Base-by-base conservation (phyloP, 2,329 filamentous ascomycete species). In the Zasmidium citrigriseum region DNA sequence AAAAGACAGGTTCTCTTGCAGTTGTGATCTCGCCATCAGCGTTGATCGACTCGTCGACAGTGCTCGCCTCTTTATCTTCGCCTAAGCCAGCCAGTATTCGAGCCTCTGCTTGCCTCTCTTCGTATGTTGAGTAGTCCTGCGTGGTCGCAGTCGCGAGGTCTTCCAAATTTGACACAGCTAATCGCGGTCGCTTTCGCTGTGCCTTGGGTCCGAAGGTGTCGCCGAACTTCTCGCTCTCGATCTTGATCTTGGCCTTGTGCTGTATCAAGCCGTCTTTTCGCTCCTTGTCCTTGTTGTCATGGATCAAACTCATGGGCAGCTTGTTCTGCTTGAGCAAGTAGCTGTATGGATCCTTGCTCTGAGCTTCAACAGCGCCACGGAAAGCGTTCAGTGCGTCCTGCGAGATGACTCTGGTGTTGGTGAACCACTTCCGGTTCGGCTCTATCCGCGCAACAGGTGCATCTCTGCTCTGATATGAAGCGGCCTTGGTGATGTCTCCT, bases 321-420 rank as follows among this genome's bases (percentile, higher is more conserved):
- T 98, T 98, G 77, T 98, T 98, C 66, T 90, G 89, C 80, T 97
- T 97, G 64, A 99, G 82, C n/a, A 98, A 85, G 60, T 96, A 95
- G 60, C 90, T 89, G 76, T 96, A 97, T 0, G 95, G 95, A 71
- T 99, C 92, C 18, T 88, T 87, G 53, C 90, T 88, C 76, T 93
- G 90, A 76, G 96, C 92, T 45, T 90, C 90, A 77, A 99, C 93
- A 23, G 95, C 95, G 60, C 93, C 89, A 62, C 95, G 87, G 78
- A 99, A 99, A 1, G 90, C 87, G 46, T 85, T 85, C 63, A 98
- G 82, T 2, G 91, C 90, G 73, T 96, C 91, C 73, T 97, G 93
- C 1, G 89, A 91, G 70, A 97, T 96, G 46, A 89, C 86, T 70
- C 95, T 83, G 29, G 93, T 96, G 76, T 97, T 97, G 70, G 89